phyloP scores from a whole-genome alignment of 495 filamentous ascomycete genomes.

The Trichoderma virens region DNA sequence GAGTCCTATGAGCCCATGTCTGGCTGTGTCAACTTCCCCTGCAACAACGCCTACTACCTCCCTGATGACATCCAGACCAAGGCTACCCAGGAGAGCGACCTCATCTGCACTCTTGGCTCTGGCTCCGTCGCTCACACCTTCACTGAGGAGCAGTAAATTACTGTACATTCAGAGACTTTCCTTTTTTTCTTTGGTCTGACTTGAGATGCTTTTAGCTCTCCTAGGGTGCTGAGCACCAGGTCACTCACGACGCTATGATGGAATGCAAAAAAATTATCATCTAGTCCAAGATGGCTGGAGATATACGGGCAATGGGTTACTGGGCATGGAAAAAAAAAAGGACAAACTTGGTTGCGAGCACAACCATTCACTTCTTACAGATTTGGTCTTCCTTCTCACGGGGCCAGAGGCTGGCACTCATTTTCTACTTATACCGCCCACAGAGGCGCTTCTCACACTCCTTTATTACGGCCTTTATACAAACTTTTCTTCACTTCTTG shows the following conservation, averaged over 20 bases:
- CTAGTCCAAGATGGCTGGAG: not conserved
- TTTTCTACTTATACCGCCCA: not conserved
- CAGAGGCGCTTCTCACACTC: slow-evolving; percentile 16
- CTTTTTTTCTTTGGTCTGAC: not conserved
- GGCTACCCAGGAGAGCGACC: slow-evolving; percentile 26
- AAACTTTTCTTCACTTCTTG: slow-evolving; percentile 10
- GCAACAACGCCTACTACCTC: slow-evolving; percentile 40
- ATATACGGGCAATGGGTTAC: not conserved
- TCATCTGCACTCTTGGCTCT: slow-evolving; percentile 34
- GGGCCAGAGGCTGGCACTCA: slow-evolving; percentile 4
- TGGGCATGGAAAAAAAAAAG: not conserved
- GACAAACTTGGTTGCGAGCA: not conserved
- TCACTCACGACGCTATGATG: slow-evolving; percentile 22
- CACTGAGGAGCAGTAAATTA: slow-evolving; percentile 15
- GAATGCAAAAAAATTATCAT: not conserved
- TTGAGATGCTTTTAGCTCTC: not conserved
- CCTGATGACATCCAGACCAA: slow-evolving; percentile 42
- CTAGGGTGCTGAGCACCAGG: slow-evolving; percentile 20
- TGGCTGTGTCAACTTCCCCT: slow-evolving; percentile 41
- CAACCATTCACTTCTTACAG: slow-evolving; percentile 6
- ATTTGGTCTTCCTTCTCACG: not conserved
- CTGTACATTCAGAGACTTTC: not conserved
- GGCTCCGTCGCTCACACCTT: slow-evolving; percentile 15
- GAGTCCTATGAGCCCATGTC: slow-evolving; percentile 21
- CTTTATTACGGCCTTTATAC: slow-evolving; percentile 2